These are phyloP conservation scores for Fusarium pilosicola DNA, from an alignment of 2,329 filamentous ascomycete species.

Conservation along the genomic window DNA sequence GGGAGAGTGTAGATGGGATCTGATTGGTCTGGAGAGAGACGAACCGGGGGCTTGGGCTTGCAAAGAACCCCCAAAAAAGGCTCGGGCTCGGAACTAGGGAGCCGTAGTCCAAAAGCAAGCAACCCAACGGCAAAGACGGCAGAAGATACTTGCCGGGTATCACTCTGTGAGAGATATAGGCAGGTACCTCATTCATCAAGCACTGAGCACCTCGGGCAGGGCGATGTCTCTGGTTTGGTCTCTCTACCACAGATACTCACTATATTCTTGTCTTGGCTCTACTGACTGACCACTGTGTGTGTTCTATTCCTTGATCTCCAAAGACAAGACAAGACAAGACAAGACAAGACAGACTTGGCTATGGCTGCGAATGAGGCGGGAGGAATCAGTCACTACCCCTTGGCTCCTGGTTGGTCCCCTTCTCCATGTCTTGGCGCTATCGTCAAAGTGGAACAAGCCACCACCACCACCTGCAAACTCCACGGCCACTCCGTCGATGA, in stretches of 20 bases:
- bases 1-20: not conserved
- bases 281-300: not conserved
- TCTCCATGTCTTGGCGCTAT: conserved; percentile 30
- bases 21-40: conserved; percentile 16
- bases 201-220: not conserved
- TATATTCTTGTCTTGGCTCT: not conserved
- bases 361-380: conserved; percentile 28
- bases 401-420: conserved; percentile 21
- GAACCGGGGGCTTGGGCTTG: conserved; percentile 9
- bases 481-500: conserved; percentile 15
- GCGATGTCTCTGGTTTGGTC: not conserved
- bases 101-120: conserved; percentile 37
- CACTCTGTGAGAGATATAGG: not conserved
- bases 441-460: not conserved
- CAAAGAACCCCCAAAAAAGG: conserved; percentile 10
- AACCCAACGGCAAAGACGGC: conserved; percentile 42
- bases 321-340: not conserved
- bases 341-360: conserved; percentile 17
- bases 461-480: not conserved
- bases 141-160: conserved; percentile 2
- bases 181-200: not conserved
- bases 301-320: not conserved
- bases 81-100: conserved; percentile 39
- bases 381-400: conserved; percentile 34
- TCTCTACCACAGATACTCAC: not conserved